These are phyloP conservation scores for Verticillium zaregamsianum DNA, from an alignment of 2,329 filamentous ascomycete genomes.

Conservation along the genomic window DNA sequence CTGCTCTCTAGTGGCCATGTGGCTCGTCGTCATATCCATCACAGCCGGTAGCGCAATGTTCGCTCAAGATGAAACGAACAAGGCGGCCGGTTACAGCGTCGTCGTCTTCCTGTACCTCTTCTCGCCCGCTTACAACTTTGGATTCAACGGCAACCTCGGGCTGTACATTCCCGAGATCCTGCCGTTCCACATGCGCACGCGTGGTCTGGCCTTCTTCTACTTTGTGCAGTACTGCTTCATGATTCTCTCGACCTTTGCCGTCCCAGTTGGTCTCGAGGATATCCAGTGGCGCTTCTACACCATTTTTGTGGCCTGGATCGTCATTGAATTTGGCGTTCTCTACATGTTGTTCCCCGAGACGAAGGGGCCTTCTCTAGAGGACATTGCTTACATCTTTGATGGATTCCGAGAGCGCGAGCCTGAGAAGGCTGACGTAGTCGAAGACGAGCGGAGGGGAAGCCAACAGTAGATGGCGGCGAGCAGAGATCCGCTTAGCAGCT, in stretches of 20 bases:
- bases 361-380: slow-evolving; percentile 9
- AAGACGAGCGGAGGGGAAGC: neutral
- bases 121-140: slow-evolving; percentile 14
- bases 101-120: slow-evolving; percentile 29
- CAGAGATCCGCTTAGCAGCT: no score
- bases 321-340: slow-evolving; percentile 19
- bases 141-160: slow-evolving; percentile 8
- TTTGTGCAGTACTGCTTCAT: neutral
- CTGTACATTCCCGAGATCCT: slow-evolving; percentile 27
- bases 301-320: slow-evolving; percentile 22
- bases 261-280: slow-evolving; percentile 24
- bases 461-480: no score
- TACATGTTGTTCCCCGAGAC: slow-evolving; percentile 22
- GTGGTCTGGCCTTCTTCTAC: slow-evolving; percentile 1
- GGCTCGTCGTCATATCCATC: slow-evolving; percentile 7
- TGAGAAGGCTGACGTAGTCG: neutral
- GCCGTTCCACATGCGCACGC: slow-evolving; percentile 21
- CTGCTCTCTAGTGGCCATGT: slow-evolving; percentile 10
- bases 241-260: slow-evolving; percentile 27
- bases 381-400: slow-evolving; percentile 11
- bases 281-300: slow-evolving; percentile 28
- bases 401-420: neutral
- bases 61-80: slow-evolving; percentile 8
- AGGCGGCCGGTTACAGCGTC: slow-evolving; percentile 16
- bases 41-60: slow-evolving; percentile 12